Evolutionary conservation across 805 yeast genomes (phyloP).

Genomic region (Naumovozyma baii): DNA sequence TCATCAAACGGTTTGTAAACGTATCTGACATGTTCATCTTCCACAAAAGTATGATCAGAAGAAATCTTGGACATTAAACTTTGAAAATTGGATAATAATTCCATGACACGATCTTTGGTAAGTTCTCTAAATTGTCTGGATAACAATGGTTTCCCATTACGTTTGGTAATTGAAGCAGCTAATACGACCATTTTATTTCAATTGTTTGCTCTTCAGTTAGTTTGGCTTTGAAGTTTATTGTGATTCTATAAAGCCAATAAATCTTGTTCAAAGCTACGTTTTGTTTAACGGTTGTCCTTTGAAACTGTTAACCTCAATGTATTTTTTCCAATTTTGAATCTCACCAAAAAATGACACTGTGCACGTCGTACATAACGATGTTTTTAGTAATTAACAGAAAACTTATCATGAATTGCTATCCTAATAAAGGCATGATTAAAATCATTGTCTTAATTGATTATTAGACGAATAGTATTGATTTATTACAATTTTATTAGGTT

Average conservation of each 20-base stretch:
- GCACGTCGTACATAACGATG: neutral
- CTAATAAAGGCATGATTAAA: no score
- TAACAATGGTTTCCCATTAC: slow-evolving; percentile 83
- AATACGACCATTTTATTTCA: slow-evolving; percentile 49
- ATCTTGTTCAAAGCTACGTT: no score
- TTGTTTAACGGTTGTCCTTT: neutral
- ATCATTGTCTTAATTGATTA: no score
- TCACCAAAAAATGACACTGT: neutral
- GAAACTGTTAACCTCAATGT: no score
- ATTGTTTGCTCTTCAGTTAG: slow-evolving; percentile 1
- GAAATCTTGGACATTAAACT: slow-evolving; percentile 55
- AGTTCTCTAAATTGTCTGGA: slow-evolving; percentile 88
- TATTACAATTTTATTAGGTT: no score
- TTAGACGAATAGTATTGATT: no score
- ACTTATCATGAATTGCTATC: no score
- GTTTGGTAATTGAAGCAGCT: slow-evolving; percentile 91
- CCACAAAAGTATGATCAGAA: slow-evolving; percentile 87
- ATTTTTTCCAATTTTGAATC: neutral
- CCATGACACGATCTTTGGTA: slow-evolving; percentile 74
- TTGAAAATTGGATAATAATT: slow-evolving; percentile 78
- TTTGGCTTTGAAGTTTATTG: neutral
- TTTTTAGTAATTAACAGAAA: neutral
- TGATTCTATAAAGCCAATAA: no score
- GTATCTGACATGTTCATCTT: slow-evolving; percentile 83
- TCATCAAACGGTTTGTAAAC: slow-evolving; percentile 95